Percentiles rank a stretch among this genome's conserved stretches.
Conservation (phyloP, 1,139 yeast genomes). For the Kodamaea derodonti region DNA sequence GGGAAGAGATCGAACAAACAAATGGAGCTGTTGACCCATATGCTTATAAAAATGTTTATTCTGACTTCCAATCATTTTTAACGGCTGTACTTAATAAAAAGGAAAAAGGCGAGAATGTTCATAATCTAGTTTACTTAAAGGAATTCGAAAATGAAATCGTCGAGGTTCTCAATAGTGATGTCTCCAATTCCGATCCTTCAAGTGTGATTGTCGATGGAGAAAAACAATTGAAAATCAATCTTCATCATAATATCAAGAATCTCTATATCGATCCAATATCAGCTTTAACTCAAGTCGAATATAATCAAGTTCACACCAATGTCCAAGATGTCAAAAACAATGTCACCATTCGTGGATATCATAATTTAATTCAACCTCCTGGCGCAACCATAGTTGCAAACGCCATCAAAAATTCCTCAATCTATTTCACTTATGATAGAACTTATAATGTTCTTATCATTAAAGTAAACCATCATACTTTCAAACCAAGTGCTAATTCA, state of each 20-base stretch:
- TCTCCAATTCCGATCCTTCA: conserved; percentile 11
- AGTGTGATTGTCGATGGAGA: conserved; percentile 18
- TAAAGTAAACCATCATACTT: conserved; percentile 23
- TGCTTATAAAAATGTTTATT: conserved; percentile 29
- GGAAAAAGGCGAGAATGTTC: conserved; percentile 20
- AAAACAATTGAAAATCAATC: conserved; percentile 33
- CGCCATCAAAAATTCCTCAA: conserved; percentile 23
- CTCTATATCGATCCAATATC: conserved; percentile 41
- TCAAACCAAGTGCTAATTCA: conserved; percentile 15
- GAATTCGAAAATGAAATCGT: conserved; percentile 35
- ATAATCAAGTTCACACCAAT: conserved; percentile 32
- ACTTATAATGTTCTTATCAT: conserved; percentile 24
- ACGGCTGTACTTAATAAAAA: conserved; percentile 21
- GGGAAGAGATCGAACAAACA: conserved; percentile 8
- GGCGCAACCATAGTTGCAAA: conserved; percentile 1
- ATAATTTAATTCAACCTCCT: conserved; percentile 7
- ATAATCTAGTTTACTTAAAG: conserved; percentile 32
- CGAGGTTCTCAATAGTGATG: conserved; percentile 19
- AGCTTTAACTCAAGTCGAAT: conserved; percentile 31
- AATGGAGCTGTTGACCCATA: conserved; percentile 30
- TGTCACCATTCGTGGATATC: conserved; percentile 25
- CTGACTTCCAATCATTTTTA: conserved; percentile 35
- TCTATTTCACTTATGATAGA: conserved; percentile 26
- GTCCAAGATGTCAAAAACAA: conserved; percentile 23
- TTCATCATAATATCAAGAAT: conserved; percentile 33